Conservation (phyloP, 2,329 filamentous ascomycete genomes). For the Claviceps africana region DNA sequence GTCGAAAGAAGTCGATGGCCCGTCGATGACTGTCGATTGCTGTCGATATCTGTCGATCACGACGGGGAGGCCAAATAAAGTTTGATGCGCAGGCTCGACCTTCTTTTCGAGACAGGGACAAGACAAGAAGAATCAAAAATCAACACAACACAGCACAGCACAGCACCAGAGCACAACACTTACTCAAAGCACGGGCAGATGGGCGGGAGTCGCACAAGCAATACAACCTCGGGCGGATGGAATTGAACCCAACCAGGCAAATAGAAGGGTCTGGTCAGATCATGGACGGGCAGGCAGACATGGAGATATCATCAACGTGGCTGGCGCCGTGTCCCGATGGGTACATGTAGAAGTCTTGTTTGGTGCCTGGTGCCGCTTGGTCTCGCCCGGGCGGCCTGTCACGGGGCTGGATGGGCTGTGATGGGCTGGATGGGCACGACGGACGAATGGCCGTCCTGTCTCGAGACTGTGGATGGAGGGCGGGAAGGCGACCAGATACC, state of each 20-base stretch:
- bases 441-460: background rate
- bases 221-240: background rate
- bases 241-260: background rate
- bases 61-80: no score
- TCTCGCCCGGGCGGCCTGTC: background rate
- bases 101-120: background rate
- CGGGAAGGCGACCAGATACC: background rate
- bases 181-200: background rate
- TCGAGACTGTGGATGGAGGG: background rate
- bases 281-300: no score
- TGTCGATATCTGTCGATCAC: background rate
- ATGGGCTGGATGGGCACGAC: no score
- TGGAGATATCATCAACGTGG: background rate
- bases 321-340: conserved; percentile 2
- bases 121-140: background rate
- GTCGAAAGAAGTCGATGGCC: background rate
- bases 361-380: background rate
- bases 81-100: background rate
- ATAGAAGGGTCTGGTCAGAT: no score
- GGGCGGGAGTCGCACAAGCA: background rate
- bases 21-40: no score
- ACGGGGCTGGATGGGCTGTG: no score
- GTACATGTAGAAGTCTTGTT: background rate
- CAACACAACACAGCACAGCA: no score
- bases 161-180: no score